phyloP scores from a whole-genome alignment of 1,139 yeast species.

The Taphrina flavorubra region DNA sequence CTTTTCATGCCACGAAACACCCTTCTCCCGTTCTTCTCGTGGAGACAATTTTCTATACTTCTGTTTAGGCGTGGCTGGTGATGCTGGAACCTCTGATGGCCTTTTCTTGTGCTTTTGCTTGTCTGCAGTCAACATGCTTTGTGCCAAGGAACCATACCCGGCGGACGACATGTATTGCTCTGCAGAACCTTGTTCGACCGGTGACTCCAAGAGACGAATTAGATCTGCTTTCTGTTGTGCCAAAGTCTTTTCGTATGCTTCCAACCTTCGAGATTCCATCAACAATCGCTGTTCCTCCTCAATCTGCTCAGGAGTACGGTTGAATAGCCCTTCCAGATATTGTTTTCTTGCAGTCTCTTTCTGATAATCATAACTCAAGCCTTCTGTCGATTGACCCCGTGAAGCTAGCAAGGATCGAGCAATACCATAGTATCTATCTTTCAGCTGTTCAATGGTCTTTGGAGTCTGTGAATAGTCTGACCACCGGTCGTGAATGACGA shows the following conservation, averaged over 20 bases:
- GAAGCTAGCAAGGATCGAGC: constrained; percentile 57
- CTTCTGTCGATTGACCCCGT: constrained; percentile 51
- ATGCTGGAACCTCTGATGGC: constrained; percentile 34
- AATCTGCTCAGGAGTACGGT: constrained; percentile 91
- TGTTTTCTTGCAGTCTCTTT: constrained; percentile 80
- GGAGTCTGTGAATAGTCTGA: constrained; percentile 50
- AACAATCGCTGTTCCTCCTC: constrained; percentile 97
- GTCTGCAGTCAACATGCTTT: constrained; percentile 77
- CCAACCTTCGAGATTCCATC: constrained; percentile 90
- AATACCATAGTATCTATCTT: constrained; percentile 75
- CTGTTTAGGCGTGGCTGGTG: constrained; percentile 46
- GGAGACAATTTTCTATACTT: constrained; percentile 64
- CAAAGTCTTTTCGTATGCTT: constrained; percentile 89
- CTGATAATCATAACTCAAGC: constrained; percentile 64
- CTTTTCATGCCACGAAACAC: constrained; percentile 82
- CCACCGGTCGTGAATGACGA: constrained; percentile 78
- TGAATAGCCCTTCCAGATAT: constrained; percentile 74
- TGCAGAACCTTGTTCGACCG: constrained; percentile 77
- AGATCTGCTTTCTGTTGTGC: constrained; percentile 81
- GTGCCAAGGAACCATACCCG: constrained; percentile 85
- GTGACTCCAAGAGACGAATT: constrained; percentile 81
- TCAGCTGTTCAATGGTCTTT: constrained; percentile 69
- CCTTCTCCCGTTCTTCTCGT: constrained; percentile 84
- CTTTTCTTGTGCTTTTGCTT: constrained; percentile 65
- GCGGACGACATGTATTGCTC: constrained; percentile 83